phyloP scores from a whole-genome alignment of 257 asterid species.

The Craterostigma plantagineum region DNA sequence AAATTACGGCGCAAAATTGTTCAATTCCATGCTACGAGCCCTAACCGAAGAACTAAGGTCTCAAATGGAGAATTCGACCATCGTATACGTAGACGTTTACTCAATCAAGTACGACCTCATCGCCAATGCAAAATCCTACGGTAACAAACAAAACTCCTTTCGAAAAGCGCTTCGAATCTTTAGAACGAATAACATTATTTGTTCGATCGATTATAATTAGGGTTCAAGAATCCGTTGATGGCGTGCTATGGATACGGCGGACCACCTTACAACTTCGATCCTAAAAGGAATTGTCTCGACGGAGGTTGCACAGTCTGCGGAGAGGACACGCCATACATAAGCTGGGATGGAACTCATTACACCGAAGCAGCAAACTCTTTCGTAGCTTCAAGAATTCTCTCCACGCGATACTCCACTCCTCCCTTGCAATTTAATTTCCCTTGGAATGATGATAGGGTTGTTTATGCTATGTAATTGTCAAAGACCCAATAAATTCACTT shows the following conservation, averaged over 20 bases:
- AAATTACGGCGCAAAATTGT: constrained; percentile 20
- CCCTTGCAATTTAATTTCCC: constrained; percentile 16
- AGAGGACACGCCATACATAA: constrained; percentile 13
- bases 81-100: constrained; percentile 19
- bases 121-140: constrained; percentile 13
- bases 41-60: constrained; percentile 15
- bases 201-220: no score
- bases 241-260: constrained; percentile 55
- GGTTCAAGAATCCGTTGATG: constrained; percentile 30
- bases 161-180: no score
- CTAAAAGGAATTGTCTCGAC: constrained; percentile 14
- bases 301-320: constrained; percentile 15
- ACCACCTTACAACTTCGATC: constrained; percentile 24
- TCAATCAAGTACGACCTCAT: constrained; percentile 20
- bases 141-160: no score
- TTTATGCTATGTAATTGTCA: no score
- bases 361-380: constrained; percentile 30
- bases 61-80: constrained; percentile 15
- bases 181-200: no score
- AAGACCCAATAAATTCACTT: no score
- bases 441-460: constrained; percentile 7
- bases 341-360: constrained; percentile 45
- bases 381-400: constrained; percentile 30
- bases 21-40: constrained; percentile 16
- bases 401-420: constrained; percentile 24